Evolutionary conservation across 2,329 filamentous ascomycete genomes (phyloP), one percentile per base, ranked within the genome.

Genomic region (Trichoderma sp.): DNA sequence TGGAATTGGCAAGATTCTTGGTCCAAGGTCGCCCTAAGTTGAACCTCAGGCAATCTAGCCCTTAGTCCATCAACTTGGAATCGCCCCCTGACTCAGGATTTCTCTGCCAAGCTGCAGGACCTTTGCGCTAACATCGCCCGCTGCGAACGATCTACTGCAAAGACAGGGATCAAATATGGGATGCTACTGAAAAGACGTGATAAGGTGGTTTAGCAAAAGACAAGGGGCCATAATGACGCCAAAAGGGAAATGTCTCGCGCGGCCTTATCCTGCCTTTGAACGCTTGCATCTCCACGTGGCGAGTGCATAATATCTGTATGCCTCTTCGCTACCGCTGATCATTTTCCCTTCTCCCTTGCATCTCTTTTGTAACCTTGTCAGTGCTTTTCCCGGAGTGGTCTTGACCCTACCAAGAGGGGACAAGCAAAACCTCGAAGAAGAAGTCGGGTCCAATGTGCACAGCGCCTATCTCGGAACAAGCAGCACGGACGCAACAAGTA

Each of bases 241-340:
- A 64, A 50, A 53, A 72, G 59, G 27, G 38, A 64, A 72, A 63
- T 72, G 69, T 64, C 41, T 35, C 56, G 68, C 68, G 35, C 56
- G 27, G 68, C 59, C 12, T 50, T 31, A 27, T 63, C 38, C 41
- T 41, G 56, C 35, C 56, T 62, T 71, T 35, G 33, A 31, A 35
- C 11, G 27, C 41, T 53, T 53, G 31, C 59, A 64, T 27, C 38
- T 29, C 59, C 59, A 72, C 59, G 38, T 64, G 29, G 69, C 21
- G 69, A 63, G 33, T 72, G 69, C 69, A 72, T 72, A 72, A 35
- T 72, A 45, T 45, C 41, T 45, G 41, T 45, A 72, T 72, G 33
- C 35, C 68, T 71, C 56, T 59, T 45, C 59, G 50, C 69, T 72
- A 21, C 68, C 41, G 68, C 69, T 64, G 69, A 72, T 72, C 69